Evolutionary conservation across 1,284 basidiomycete species (phyloP), one percentile per base, ranked within the genome.

Genomic region (Meira miltonrushii): DNA sequence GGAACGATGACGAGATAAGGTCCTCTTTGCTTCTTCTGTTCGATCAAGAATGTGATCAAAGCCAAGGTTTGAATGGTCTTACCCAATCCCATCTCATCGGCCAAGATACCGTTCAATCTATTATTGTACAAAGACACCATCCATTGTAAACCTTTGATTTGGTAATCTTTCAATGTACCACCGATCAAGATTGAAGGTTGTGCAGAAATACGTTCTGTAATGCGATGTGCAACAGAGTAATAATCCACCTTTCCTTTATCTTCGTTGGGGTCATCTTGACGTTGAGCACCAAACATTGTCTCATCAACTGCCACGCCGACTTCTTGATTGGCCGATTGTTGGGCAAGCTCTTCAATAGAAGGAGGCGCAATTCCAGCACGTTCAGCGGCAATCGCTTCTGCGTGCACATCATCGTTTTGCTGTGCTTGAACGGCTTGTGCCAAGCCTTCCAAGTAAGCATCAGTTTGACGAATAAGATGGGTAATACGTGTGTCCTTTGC

Each of bases 401-500:
- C 72, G 49, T 77, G 71, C 15, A 75, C 75, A 44, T 77, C 86
- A 67, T 93, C 89, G 64, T 85, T 89, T 82, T 98, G 94, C 79
- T 98, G 94, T 12, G 89, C 89, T 62, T 89, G 85, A 60, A 99
- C 93, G 28, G 93, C 93, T 63, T 93, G 90, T 0, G 93, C 90
- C 25, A 99, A 86, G 11, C 89, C 92, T 78, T 97, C 93, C 68
- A 98, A 86, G 81, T 94, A 99, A 1, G 87, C 79, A 74, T 98
- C 94, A 13, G 95, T 99, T 81, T 98, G 94, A 54, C 88, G 84
- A 61, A 98, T 82, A 28, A 98, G 83, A 80, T 98, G 95, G 0
- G 93, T 95, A 80, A 99, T 98, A 82, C 95, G 89, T 13, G 94
- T 97, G 75, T 98, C 95, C 80, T 98, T 99, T 64, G 94, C 95